Evolutionary conservation across 2,329 filamentous ascomycete genomes (phyloP), one percentile per base, ranked within the genome.

Genomic region (Epicoccum nigrum): DNA sequence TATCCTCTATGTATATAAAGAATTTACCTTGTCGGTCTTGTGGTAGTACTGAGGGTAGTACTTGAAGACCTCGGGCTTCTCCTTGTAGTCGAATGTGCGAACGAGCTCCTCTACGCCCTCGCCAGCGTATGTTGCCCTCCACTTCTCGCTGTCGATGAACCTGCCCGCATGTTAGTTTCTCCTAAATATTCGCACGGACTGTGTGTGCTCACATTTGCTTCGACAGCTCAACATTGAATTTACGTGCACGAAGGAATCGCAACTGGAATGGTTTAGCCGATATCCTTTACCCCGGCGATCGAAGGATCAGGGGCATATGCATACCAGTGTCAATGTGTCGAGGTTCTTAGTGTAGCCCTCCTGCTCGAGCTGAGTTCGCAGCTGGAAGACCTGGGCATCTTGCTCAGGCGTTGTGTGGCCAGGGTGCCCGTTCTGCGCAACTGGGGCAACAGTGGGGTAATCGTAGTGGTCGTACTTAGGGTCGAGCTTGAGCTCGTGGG

Each of bases 1-100:
- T n/a, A 30, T 27, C 30, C 16, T 19, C 32, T 4, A 12, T 9
- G 6, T 20, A 13, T 5, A 42, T 12, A 41, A 7, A 20, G 16
- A 15, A 57, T 70, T 16, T 71, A 83, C 82, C 74, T 91, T 92
- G 77, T 94, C 90, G 11, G 86, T 93, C 81, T 97, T 97, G 84
- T 99, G 94, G 81, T 99, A 99, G 81, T 94, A 99, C 79, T 99
- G 94, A 39, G 91, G 91, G 79, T 99, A 99, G 82, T 89, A 96
- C 77, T 93, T 81, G 76, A 90, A 90, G 52, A 99, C 84, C 71
- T 93, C 74, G 47, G 83, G 73, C 76, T 93, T 94, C 83, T 97
- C 92, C 58, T 82, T 82, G 79, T 96, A 97, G 54, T 94, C 86
- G 81, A 95, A 96, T 64, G 79, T 87, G 58, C 84, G 85, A 46